These are phyloP conservation scores for Aspergillus hancockii DNA, from an alignment of 495 filamentous ascomycete genomes.

Conservation along the genomic window DNA sequence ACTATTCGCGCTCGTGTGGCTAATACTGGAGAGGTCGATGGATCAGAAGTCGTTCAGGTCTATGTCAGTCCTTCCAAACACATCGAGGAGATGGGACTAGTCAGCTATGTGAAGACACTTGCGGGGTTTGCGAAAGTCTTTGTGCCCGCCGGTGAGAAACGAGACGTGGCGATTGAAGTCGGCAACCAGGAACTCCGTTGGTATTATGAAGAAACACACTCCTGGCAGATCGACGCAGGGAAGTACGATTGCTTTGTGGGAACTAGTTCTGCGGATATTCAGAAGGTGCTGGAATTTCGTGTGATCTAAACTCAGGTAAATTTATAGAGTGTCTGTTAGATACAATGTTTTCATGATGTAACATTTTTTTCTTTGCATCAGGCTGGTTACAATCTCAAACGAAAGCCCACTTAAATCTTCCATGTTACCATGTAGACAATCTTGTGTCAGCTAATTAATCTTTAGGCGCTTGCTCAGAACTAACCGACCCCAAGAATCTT, in stretches of 20 bases:
- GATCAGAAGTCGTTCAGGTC: not conserved
- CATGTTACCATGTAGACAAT: too few species aligned
- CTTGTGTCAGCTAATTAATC: too few species aligned
- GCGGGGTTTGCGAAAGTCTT: not conserved
- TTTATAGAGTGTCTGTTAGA: not conserved
- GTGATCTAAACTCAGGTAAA: too few species aligned
- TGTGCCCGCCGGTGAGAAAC: not conserved
- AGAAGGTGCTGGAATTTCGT: not conserved
- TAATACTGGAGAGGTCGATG: not conserved
- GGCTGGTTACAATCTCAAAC: too few species aligned
- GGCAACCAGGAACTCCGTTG: not conserved
- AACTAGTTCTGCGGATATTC: not conserved
- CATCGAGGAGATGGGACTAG: not conserved
- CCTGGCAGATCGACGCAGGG: not conserved
- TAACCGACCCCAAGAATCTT: too few species aligned
- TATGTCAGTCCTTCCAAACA: not conserved
- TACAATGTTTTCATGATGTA: too few species aligned
- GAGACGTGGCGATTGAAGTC: not conserved
- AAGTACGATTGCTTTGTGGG: not conserved
- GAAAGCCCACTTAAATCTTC: too few species aligned
- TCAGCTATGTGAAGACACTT: not conserved
- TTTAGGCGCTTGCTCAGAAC: too few species aligned
- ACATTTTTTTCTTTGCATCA: too few species aligned
- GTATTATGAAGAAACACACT: not conserved
- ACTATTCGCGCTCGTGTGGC: not conserved